Conservation (phyloP, 2,329 filamentous ascomycete species). For the Zymoseptoria pseudotritici region DNA sequence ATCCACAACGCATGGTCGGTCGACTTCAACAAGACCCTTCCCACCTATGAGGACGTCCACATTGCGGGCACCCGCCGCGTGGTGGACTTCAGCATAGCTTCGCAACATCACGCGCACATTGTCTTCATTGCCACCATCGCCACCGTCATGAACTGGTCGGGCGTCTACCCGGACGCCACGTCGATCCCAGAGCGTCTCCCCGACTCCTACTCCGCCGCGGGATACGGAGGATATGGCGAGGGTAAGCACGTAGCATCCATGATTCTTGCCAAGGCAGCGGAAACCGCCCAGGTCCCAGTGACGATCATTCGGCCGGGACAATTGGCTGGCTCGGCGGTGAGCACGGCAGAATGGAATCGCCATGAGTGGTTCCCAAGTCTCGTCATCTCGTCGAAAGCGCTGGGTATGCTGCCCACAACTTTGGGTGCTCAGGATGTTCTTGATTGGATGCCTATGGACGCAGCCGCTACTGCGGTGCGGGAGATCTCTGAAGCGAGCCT, state of each 20-base stretch:
- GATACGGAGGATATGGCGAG: constrained; percentile 32
- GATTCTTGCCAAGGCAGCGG: constrained; percentile 27
- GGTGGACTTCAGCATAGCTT: constrained; percentile 22
- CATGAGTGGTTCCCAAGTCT: constrained; percentile 38
- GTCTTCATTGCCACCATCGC: constrained; percentile 35
- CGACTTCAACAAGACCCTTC: constrained; percentile 31
- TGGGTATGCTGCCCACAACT: constrained; percentile 31
- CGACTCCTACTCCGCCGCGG: neutral
- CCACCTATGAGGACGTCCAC: constrained; percentile 25
- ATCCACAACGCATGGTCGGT: constrained; percentile 35
- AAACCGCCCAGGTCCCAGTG: constrained; percentile 13
- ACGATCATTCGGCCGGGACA: constrained; percentile 24
- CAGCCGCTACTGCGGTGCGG: constrained; percentile 25
- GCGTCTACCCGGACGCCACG: constrained; percentile 6
- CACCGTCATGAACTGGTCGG: constrained; percentile 26
- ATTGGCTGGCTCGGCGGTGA: constrained; percentile 18
- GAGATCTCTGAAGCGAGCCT: neutral
- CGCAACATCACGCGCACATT: constrained; percentile 23
- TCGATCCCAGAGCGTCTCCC: constrained; percentile 28
- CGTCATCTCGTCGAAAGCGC: constrained; percentile 30
- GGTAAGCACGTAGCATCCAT: constrained; percentile 31
- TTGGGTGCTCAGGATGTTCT: constrained; percentile 29
- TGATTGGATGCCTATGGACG: constrained; percentile 40
- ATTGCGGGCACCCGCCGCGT: constrained; percentile 24
- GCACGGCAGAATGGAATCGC: constrained; percentile 32